Evolutionary conservation across 2,329 filamentous ascomycete genomes (phyloP).

Genomic region (Zymoseptoria ardabiliae): DNA sequence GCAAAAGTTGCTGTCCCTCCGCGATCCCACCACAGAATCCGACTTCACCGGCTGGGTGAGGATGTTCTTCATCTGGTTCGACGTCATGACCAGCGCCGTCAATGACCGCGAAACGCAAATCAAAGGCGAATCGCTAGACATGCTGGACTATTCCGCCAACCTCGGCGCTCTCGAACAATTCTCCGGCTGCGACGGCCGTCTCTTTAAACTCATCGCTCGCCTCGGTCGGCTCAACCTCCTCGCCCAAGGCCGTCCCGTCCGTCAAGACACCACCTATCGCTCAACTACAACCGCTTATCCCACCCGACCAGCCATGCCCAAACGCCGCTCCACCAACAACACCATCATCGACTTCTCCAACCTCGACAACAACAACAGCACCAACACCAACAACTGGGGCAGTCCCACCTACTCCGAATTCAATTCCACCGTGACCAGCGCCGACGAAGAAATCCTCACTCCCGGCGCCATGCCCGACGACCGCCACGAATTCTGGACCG

Average conservation of each 20-base stretch:
- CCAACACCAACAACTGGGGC: constrained; percentile 44
- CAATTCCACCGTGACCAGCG: constrained; percentile 36
- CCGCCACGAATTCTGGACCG: constrained; percentile 62
- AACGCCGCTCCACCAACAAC: background rate
- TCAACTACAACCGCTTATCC: constrained; percentile 4
- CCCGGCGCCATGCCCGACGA: constrained; percentile 42
- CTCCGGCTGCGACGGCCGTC: constrained; percentile 74
- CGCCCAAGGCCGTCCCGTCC: constrained; percentile 56
- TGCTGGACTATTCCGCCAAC: constrained; percentile 57
- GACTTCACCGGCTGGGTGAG: constrained; percentile 83
- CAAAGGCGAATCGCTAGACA: constrained; percentile 53
- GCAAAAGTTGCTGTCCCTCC: constrained; percentile 76
- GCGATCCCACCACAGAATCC: constrained; percentile 53
- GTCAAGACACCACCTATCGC: constrained; percentile 7
- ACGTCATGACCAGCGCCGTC: constrained; percentile 83
- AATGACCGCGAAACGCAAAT: constrained; percentile 87
- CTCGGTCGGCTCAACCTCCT: constrained; percentile 79
- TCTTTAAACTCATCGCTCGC: constrained; percentile 80
- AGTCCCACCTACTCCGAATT: constrained; percentile 30
- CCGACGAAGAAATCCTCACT: constrained; percentile 9
- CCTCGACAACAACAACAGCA: constrained; percentile 55
- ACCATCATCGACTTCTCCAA: constrained; percentile 44
- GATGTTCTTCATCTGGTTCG: constrained; percentile 87
- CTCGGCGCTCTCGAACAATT: constrained; percentile 75
- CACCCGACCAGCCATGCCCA: constrained; percentile 26